Conservation (phyloP, 2,329 filamentous ascomycete species). For the Tolypocladium tropicale region DNA sequence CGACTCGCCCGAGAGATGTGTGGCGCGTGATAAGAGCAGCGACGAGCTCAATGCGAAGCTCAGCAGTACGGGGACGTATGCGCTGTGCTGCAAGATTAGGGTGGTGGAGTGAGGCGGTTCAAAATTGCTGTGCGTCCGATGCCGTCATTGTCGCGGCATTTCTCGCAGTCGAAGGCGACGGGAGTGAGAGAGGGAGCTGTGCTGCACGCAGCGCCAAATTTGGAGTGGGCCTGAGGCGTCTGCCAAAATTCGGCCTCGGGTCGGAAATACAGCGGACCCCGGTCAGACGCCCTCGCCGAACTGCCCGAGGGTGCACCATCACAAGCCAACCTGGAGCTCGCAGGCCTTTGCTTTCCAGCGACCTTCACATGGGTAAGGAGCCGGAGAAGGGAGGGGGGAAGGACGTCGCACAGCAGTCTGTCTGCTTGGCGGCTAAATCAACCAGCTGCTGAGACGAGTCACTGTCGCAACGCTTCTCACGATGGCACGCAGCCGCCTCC, state of each 20-base stretch:
- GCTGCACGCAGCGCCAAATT: neutral
- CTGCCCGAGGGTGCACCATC: neutral
- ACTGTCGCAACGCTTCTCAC: neutral
- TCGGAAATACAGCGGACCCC: neutral
- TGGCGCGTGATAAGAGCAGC: neutral
- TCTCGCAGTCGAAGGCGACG: slow-evolving; percentile 10
- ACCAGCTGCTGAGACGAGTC: neutral
- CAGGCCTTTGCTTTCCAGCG: no score
- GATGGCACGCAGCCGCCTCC: neutral
- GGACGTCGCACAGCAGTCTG: no score
- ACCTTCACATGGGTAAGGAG: no score
- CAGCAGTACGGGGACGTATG: neutral
- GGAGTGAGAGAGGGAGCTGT: neutral
- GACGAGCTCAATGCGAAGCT: neutral
- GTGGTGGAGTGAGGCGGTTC: slow-evolving; percentile 6
- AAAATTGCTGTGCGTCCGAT: slow-evolving; percentile 15
- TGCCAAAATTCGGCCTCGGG: slow-evolving; percentile 2
- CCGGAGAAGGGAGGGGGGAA: no score
- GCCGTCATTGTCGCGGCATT: slow-evolving; percentile 25
- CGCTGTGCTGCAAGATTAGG: slow-evolving; percentile 1
- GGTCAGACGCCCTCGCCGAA: neutral
- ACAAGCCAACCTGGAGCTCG: neutral
- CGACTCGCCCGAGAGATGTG: slow-evolving; percentile 8
- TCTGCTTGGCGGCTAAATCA: neutral
- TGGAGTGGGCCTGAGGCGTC: neutral